Evolutionary conservation across 257 asterid genomes (phyloP).

Genomic region (Lithospermum erythrorhizon): DNA sequence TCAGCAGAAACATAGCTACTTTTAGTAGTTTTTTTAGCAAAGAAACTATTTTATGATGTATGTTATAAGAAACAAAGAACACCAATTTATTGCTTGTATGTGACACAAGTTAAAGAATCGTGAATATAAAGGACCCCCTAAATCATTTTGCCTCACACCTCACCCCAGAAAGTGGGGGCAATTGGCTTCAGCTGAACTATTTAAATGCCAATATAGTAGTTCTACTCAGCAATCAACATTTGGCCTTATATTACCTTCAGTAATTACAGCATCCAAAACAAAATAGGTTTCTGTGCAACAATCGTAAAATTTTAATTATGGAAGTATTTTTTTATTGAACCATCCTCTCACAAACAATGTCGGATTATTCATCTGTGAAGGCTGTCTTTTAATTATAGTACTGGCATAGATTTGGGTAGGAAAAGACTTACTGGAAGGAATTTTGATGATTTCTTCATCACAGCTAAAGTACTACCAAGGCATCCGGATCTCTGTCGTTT

Average conservation of each 20-base stretch:
- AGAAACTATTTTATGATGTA: background rate
- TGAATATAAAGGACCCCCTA: background rate
- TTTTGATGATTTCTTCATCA: constrained; percentile 92
- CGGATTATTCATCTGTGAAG: too few relatives aligned
- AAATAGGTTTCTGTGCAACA: too few relatives aligned
- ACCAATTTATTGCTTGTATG: background rate
- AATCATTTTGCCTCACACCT: background rate
- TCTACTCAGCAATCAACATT: too few relatives aligned
- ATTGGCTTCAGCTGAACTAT: too few relatives aligned
- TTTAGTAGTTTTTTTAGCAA: background rate
- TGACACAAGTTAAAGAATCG: background rate
- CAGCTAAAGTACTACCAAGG: constrained; percentile 93
- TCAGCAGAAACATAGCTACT: background rate
- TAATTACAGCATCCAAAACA: too few relatives aligned
- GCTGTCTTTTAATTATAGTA: too few relatives aligned
- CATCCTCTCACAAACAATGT: too few relatives aligned
- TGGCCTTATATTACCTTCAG: too few relatives aligned
- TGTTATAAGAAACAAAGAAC: background rate
- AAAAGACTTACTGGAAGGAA: constrained; percentile 81
- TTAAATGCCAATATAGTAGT: too few relatives aligned
- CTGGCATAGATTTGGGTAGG: background rate
- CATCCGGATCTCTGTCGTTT: constrained; percentile 77
- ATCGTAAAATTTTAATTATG: too few relatives aligned
- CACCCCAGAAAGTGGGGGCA: too few relatives aligned
- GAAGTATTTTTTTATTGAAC: too few relatives aligned